phyloP scores from a whole-genome alignment of 164 flowering plant species.

The Aristolochia californica region DNA sequence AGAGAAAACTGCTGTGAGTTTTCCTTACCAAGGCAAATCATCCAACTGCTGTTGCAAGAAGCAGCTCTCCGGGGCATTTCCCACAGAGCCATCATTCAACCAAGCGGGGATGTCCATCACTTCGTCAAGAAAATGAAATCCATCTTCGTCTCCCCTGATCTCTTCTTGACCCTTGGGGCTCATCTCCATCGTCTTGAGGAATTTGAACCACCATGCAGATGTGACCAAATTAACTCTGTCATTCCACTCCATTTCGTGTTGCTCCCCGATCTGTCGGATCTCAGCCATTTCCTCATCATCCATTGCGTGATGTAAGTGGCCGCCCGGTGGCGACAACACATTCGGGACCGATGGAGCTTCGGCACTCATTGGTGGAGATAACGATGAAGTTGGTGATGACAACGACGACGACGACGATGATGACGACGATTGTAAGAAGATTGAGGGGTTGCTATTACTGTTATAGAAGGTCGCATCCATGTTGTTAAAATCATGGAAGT shows the following conservation, averaged over 20 bases:
- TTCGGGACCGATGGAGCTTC: conserved; percentile 16
- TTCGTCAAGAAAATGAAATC: conserved; percentile 39
- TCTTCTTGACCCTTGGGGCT: conserved; percentile 12
- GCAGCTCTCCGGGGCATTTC: conserved; percentile 41
- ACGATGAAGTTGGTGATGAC: conserved; percentile 21
- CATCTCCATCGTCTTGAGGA: conserved; percentile 46
- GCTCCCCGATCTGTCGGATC: conserved; percentile 75
- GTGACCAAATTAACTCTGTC: conserved; percentile 63
- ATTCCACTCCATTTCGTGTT: conserved; percentile 82
- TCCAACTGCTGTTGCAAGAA: conserved; percentile 32
- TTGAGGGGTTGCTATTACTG: conserved; percentile 22
- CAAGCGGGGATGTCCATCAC: conserved; percentile 64
- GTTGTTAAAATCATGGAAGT: conserved; percentile 59
- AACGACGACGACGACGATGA: too few relatives aligned
- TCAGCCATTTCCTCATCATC: conserved; percentile 75
- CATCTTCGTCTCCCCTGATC: conserved; percentile 23
- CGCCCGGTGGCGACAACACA: conserved; percentile 9
- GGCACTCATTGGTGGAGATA: conserved; percentile 29
- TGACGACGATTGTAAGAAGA: conserved; percentile 15
- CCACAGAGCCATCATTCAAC: conserved; percentile 22
- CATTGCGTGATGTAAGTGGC: conserved; percentile 45
- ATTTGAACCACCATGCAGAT: conserved; percentile 87
- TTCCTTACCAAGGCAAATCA: conserved; percentile 64
- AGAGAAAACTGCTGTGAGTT: conserved; percentile 13
- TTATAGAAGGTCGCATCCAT: conserved; percentile 29